Evolutionary conservation across 225 moss, liverwort and hornwort species (phyloP), one percentile per base, ranked within the genome.

Genomic region (Straminergon stramineum): DNA sequence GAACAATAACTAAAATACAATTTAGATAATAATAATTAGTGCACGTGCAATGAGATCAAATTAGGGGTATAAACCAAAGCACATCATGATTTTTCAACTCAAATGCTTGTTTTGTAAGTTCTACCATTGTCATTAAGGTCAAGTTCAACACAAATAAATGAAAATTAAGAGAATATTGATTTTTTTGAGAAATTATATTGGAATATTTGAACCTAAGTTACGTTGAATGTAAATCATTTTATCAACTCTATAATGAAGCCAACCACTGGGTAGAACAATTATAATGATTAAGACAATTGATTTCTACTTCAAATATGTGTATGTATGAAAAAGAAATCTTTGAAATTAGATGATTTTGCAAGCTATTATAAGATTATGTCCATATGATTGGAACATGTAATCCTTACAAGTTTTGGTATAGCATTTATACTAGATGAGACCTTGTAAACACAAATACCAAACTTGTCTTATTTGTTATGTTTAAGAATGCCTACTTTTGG

Each of bases 101-200:
- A 57, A 57, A 6, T 26, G 17, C 23, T 1, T 57, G 10, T n/a
- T 79, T 57, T 35, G 35, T 22, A 16, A 13, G 0, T 35, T 78
- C 9, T 23, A 76, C 13, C 17, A 58, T 3, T 4, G 1, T 58
- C 1, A 0, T n/a, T 3, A 30, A n/a, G n/a, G 4, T 2, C 7
- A 79, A n/a, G 17, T 57, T 57, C 10, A 57, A 4, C 4, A n/a
- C n/a, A n/a, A n/a, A 27, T 11, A 79, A n/a, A 79, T 16, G 4
- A 27, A 23, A 55, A 11, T 26, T n/a, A 16, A 26, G 1, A 79
- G 9, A 16, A 55, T 3, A 53, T 55, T 55, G 4, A 4, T 52
- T 34, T 35, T 41, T 11, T 35, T 21, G 8, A 31, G 1, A 37
- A 57, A 37, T 56, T 6, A 16, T 37, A 56, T 15, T 37, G 0